These are phyloP conservation scores for Aspergillus sparsus DNA, from an alignment of 495 filamentous ascomycete species.

Conservation along the genomic window DNA sequence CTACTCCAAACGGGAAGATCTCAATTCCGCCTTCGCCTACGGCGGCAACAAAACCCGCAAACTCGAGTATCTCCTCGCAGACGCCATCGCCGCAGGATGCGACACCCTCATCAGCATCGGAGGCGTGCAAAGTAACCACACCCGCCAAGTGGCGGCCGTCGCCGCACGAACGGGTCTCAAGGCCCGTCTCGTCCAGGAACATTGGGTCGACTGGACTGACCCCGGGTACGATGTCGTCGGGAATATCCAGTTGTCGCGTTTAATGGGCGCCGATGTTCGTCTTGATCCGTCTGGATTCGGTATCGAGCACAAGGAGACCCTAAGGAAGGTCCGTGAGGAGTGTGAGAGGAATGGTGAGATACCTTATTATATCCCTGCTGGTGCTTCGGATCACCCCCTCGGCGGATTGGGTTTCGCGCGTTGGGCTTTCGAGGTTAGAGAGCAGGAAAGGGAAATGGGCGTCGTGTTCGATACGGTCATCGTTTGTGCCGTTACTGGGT, in stretches of 20 bases:
- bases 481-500: slow-evolving; percentile 64
- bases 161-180: slow-evolving; percentile 54
- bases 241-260: slow-evolving; percentile 62
- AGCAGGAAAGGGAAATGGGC: slow-evolving; percentile 58
- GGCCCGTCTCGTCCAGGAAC: slow-evolving; percentile 58
- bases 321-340: slow-evolving; percentile 48
- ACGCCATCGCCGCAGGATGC: slow-evolving; percentile 53
- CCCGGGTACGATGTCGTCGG: slow-evolving; percentile 56
- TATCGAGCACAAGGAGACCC: slow-evolving; percentile 60
- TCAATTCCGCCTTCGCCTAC: slow-evolving; percentile 60
- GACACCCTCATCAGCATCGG: slow-evolving; percentile 62
- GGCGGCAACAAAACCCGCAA: slow-evolving; percentile 69
- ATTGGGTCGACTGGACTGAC: slow-evolving; percentile 60
- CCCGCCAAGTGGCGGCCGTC: slow-evolving; percentile 60
- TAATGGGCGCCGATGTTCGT: slow-evolving; percentile 61
- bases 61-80: slow-evolving; percentile 62
- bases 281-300: slow-evolving; percentile 55
- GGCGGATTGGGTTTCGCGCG: slow-evolving; percentile 65
- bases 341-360: slow-evolving; percentile 46
- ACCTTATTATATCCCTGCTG: slow-evolving; percentile 66
- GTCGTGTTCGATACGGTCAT: slow-evolving; percentile 62
- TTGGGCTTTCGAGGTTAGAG: slow-evolving; percentile 62
- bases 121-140: slow-evolving; percentile 68
- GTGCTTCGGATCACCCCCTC: slow-evolving; percentile 64
- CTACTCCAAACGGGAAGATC: slow-evolving; percentile 64